Evolutionary conservation across 2,329 filamentous ascomycete genomes (phyloP).

Genomic region (Claviceps cyperi): DNA sequence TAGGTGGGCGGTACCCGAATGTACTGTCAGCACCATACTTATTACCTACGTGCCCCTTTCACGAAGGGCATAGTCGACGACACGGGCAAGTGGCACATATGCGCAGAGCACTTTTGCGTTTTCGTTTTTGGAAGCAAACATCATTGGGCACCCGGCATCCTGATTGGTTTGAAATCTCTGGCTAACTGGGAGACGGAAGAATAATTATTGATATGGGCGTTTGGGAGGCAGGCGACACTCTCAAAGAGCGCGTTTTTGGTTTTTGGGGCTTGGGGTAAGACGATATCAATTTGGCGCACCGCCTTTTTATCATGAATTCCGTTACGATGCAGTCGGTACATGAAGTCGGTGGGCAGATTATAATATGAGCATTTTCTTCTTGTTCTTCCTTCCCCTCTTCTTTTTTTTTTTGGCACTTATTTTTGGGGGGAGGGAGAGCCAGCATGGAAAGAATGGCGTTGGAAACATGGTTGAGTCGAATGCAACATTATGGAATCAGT

Average conservation of each 20-base stretch:
- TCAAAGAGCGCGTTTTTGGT: background rate
- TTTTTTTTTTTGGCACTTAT: background rate
- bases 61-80: background rate
- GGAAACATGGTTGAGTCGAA: conserved; percentile 3
- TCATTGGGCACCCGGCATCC: background rate
- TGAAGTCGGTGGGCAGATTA: background rate
- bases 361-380: background rate
- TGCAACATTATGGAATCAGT: conserved; percentile 5
- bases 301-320: background rate
- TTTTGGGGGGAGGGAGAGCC: background rate
- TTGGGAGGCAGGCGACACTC: background rate
- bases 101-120: background rate
- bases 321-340: background rate
- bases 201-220: conserved; percentile 3
- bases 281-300: background rate
- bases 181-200: background rate
- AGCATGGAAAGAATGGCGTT: conserved; percentile 2
- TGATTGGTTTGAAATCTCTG: background rate
- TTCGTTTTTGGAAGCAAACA: background rate
- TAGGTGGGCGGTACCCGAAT: conserved; percentile 2
- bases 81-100: background rate
- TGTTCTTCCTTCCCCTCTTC: background rate
- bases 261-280: background rate
- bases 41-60: background rate
- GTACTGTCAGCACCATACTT: background rate